Base-by-base conservation (phyloP, 192 early-diverging fungal species). In the Coemansia sp. region DNA sequence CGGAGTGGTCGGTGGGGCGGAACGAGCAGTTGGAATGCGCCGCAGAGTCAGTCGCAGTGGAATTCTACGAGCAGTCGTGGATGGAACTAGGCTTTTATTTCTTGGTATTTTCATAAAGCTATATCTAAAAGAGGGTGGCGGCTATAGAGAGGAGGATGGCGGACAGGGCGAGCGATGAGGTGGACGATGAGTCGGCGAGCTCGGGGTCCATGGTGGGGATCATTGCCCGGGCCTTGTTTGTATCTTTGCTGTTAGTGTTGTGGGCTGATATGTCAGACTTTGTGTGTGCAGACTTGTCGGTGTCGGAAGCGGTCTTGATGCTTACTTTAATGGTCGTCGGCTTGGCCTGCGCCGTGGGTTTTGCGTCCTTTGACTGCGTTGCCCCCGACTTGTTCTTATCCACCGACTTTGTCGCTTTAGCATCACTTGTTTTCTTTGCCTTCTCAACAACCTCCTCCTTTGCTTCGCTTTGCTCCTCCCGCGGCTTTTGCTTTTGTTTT, bases 191-290 rank as follows among this genome's bases (percentile, higher is more conserved):
- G 38, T 48, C 76, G 6, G 71, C 71, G 5, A 79, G 37, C 37
- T 73, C 76, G 0, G 76, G 76, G 49, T 79, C 76, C 76, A 79
- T 79, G 10, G 76, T 65, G 3, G 76, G 76, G 5, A 79, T 65
- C 64, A 79, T 48, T 25, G 67, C 76, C 17, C 73, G 67, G 23
- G 52, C 53, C 21, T 65, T 65, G 12, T 45, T n/a, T 5, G 60
- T 72, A 55, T 47, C 48, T 24, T 25, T 60, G 23, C 60, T 58
- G 1, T 24, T 41, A 5, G 38, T 62, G 43, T 50, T 17, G 49
- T 23, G 7, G 49, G 49, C 49, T 22, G 17, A n/a, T 4, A 4
- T 32, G 38, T 37, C 64, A n/a, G 17, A 6, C 25, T 32, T 62
- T 14, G 23, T 11, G 17, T 29, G 35, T 6, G 45, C 48, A 15